Evolutionary conservation across 108 stramenopile genomes (phyloP).

Genomic region (Skeletonema potamos): DNA sequence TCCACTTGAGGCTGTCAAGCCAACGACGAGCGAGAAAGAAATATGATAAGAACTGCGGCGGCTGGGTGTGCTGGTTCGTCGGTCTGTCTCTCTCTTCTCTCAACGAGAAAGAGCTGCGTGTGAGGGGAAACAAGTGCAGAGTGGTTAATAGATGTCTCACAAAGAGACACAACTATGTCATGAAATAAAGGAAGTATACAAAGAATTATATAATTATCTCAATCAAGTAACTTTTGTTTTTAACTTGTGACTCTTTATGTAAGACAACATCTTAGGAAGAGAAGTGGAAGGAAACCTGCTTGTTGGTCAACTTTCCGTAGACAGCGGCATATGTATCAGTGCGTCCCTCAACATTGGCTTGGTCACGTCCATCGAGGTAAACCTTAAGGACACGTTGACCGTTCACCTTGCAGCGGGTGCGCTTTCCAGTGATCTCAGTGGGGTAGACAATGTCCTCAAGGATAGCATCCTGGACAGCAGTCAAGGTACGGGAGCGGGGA

Average conservation of each 20-base stretch:
- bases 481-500: conserved; percentile 97
- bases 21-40: too few species aligned
- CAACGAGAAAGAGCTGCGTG: too few species aligned
- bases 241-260: not conserved
- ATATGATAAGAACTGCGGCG: too few species aligned
- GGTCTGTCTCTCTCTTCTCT: too few species aligned
- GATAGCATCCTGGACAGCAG: conserved; percentile 97
- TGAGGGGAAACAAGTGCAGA: too few species aligned
- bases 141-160: too few species aligned
- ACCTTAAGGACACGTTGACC: conserved; percentile 97
- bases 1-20: too few species aligned
- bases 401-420: conserved; percentile 96
- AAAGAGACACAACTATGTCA: too few species aligned
- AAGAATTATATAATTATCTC: not conserved
- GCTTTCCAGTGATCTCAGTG: conserved; percentile 99
- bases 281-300: conserved; percentile 93
- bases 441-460: conserved; percentile 99
- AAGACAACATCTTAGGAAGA: conserved; percentile 22
- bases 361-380: conserved; percentile 95
- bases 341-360: conserved; percentile 95
- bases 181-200: not conserved
- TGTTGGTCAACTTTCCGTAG: conserved; percentile 99
- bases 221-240: conserved; percentile 3
- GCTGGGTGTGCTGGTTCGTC: too few species aligned
- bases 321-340: conserved; percentile 96